These are phyloP conservation scores for Sphaerosporella brunnea DNA, from an alignment of 495 filamentous ascomycete species.

Conservation along the genomic window DNA sequence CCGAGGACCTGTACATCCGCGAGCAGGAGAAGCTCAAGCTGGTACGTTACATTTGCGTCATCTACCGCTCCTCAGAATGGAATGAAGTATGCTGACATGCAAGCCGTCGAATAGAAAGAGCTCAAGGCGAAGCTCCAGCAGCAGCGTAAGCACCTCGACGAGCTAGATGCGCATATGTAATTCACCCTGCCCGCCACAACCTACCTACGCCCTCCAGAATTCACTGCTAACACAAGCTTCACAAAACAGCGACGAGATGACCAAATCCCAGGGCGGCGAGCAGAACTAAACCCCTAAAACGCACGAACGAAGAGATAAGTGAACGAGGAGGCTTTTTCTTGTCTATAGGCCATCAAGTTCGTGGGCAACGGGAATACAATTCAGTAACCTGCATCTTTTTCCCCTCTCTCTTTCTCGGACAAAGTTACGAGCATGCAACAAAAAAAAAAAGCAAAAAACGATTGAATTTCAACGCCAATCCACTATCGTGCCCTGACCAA, in stretches of 20 bases:
- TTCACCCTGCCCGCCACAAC: constrained; percentile 19
- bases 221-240: background rate
- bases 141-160: constrained; percentile 64
- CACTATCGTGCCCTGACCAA: no score
- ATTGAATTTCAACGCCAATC: no score
- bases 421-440: no score
- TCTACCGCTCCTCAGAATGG: background rate
- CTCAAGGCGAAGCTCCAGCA: constrained; percentile 61
- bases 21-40: constrained; percentile 77
- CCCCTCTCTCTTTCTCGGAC: no score
- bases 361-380: no score
- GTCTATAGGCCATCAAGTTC: no score
- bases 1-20: constrained; percentile 65
- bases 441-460: no score
- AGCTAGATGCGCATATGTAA: constrained; percentile 72
- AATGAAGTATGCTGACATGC: no score
- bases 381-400: no score
- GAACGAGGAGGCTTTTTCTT: background rate
- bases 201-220: background rate
- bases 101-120: constrained; percentile 11
- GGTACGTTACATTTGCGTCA: constrained; percentile 25
- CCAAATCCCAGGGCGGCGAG: constrained; percentile 50
- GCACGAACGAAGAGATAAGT: no score
- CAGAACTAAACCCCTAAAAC: constrained; percentile 52
- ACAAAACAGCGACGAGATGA: constrained; percentile 43